Base-by-base conservation (phyloP, 257 asterid genomes). In the Solanum rostratum region DNA sequence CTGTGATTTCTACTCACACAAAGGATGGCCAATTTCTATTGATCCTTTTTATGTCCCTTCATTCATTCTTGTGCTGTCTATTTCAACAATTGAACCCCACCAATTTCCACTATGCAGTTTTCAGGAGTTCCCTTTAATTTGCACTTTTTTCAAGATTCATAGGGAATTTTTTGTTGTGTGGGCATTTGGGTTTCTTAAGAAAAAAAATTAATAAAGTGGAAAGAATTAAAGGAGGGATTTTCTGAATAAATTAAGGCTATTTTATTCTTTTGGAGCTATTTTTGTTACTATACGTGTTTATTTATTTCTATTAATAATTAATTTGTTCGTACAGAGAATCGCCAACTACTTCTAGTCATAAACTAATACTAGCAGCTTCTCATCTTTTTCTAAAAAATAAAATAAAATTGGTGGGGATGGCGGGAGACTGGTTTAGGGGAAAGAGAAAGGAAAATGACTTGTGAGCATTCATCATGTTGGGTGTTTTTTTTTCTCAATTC, bases 1-100 rank as follows among this genome's bases (percentile, higher is more conserved):
- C 87, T 89, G 89, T 84, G 69, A 63, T 39, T 70, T 84, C 53
- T 66, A 76, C 84, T 86, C 82, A 24, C 81, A 14, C 24, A 85
- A 86, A 82, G 92, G 90, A 82, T 82, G 59, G 82, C 82, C 10
- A 49, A 76, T 76, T 76, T 74, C 81, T 74, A 14, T 5, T 74
- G 59, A 46, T 46, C 60, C 81, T 20, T 22, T 74, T 76, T 27
- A 27, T 76, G 82, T 49, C 82, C 37, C 62, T 46, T 49, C 82
- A 15, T 46, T 49, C 82, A 15, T 24, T 82, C 46, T 39, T 29
- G 29, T 50, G 60, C 53, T 33, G 86, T 85, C 83, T 33, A 29
- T 43, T 62, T 84, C 74, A 76, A 66, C 71, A 71, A 54, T 86
- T 79, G 60, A 15, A 84, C 49, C 66, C 87, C 73, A 84, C 54